phyloP scores from a whole-genome alignment of 2,329 filamentous ascomycete genomes.

The Lecanicillium sp. region DNA sequence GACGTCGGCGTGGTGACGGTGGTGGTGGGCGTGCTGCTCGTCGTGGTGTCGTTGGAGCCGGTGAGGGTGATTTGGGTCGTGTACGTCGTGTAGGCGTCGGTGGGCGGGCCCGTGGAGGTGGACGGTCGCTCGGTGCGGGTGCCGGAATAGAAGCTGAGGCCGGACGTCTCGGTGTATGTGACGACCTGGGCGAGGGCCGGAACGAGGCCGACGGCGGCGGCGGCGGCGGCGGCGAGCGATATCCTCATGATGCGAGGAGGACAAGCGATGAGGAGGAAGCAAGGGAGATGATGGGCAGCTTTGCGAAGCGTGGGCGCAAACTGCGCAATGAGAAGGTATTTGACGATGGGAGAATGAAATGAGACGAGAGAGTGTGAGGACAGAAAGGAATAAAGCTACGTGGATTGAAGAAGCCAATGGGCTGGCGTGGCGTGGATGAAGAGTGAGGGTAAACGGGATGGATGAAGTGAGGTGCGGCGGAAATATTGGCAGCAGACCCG shows the following conservation, averaged over 20 bases:
- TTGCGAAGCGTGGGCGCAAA: not conserved
- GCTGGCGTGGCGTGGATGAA: not conserved
- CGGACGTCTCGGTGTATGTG: constrained; percentile 26
- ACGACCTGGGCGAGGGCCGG: constrained; percentile 16
- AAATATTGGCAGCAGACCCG: too few species aligned
- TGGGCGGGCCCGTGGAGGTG: constrained; percentile 34
- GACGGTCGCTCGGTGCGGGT: constrained; percentile 33
- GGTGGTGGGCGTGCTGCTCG: constrained; percentile 25
- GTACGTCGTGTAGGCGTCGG: constrained; percentile 39
- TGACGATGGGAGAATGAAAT: not conserved
- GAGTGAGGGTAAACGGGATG: not conserved
- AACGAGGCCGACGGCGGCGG: not conserved
- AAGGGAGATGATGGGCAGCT: not conserved
- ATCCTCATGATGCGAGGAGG: constrained; percentile 2
- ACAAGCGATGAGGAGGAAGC: not conserved
- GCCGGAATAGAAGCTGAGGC: constrained; percentile 32
- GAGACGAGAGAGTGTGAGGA: not conserved
- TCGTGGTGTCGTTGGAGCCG: constrained; percentile 25
- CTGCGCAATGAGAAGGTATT: not conserved
- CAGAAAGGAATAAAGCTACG: too few species aligned
- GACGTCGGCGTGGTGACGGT: constrained; percentile 26
- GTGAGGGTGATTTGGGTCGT: constrained; percentile 38
- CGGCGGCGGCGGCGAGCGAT: not conserved
- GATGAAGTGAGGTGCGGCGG: not conserved
- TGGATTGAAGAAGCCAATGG: too few species aligned